Evolutionary conservation across 768 basidiomycete genomes (phyloP), one percentile per base, ranked within the genome.

Genomic region (Kwoniella shandongensis): DNA sequence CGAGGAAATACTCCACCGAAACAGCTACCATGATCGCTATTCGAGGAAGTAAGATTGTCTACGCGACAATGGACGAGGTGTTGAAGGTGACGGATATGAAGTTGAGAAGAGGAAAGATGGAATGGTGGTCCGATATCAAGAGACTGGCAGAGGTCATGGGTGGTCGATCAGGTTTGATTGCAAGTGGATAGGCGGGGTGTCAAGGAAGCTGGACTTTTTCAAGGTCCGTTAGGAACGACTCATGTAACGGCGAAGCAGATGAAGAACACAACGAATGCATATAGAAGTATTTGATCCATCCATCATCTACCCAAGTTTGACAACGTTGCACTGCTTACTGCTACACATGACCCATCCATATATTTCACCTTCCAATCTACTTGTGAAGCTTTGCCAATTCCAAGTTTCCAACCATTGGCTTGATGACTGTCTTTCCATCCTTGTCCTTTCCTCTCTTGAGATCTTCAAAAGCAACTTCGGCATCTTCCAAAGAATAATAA

Each of bases 21-120:
- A 72, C 68, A 15, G 92, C 90, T 1, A 88, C 90, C 10, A 86
- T 92, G 53, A 96, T 99, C 67, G 93, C 88, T 25, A 88, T 98
- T 62, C 88, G 96, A 73, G 83, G 88, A 20, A 86, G 87, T 47
- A 79, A 82, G 32, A 81, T 98, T 62, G 80, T 84, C 62, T 91
- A 91, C 84, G 88, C 91, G 1, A 84, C 88, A 0, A 88, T 93
- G 59, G 80, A 82, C 59, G 89, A 89, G 66, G 89, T 98, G 83
- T 79, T 88, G 52, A 79, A 80, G 57, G 86, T 90, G 45, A 89
- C 94, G 22, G 93, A 99, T 77, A 89, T 94, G 87, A 85, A 83
- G 80, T 85, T 91, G 74, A 81, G 94, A 58, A 78, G 91, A 58
- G 92, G 90, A 0, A 88, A 84, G 73, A 76, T 79, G 25, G 78